These are phyloP conservation scores for Pyrus betulifolia DNA, from an alignment of 306 rosid genomes.

Conservation along the genomic window DNA sequence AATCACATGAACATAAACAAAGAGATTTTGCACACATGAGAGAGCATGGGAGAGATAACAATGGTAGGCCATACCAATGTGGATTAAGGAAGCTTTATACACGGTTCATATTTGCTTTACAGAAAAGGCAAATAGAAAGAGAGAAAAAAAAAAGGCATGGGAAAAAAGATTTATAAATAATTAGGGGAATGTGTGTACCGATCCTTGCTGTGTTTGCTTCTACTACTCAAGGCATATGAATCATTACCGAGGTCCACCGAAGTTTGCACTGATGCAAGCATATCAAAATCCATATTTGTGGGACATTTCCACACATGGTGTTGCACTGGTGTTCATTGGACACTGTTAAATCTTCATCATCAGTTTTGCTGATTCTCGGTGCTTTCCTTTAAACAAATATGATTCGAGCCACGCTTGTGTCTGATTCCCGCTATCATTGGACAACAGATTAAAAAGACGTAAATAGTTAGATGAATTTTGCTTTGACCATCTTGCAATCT, in stretches of 20 bases:
- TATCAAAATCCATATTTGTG: slow-evolving; percentile 18
- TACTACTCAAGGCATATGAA: slow-evolving; percentile 31
- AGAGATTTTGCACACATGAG: slow-evolving; percentile 1
- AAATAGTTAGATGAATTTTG: not conserved
- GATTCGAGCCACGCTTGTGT: slow-evolving; percentile 18
- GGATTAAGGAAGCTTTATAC: slow-evolving; percentile 5
- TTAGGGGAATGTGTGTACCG: slow-evolving; percentile 16
- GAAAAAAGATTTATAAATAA: slow-evolving; percentile 15
- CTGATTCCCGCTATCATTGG: slow-evolving; percentile 34
- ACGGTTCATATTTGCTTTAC: slow-evolving; percentile 24
- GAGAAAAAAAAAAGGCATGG: not conserved
- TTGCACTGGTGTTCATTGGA: slow-evolving; percentile 21
- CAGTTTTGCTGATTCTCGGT: slow-evolving; percentile 31
- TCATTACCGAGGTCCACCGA: slow-evolving; percentile 47
- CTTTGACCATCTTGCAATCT: not conserved
- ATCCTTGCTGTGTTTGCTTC: slow-evolving; percentile 57
- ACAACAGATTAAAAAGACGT: not conserved
- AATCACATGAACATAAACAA: slow-evolving; percentile 19
- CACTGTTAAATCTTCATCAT: slow-evolving; percentile 38
- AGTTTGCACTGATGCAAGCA: slow-evolving; percentile 15
- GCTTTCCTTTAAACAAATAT: slow-evolving; percentile 22
- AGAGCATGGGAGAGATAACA: slow-evolving; percentile 10
- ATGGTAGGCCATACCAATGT: slow-evolving; percentile 25
- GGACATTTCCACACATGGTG: slow-evolving; percentile 45
- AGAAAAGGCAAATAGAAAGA: slow-evolving; percentile 24